Evolutionary conservation across 768 basidiomycete species (phyloP), one percentile per base, ranked within the genome.

Genomic region (Lactifluus rugatus): DNA sequence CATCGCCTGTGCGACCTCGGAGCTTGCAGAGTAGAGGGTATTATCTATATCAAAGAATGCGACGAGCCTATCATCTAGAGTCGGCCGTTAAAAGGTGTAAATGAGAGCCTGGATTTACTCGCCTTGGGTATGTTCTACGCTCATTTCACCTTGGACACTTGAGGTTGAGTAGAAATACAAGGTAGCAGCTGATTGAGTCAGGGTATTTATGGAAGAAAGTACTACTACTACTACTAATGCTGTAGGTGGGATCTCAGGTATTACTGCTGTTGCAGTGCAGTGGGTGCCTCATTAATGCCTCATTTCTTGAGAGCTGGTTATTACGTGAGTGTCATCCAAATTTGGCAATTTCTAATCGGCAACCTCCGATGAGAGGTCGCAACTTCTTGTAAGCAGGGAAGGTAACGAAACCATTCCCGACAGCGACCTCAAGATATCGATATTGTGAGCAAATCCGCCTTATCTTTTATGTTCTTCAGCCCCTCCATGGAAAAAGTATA

Each of bases 11-110:
- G 84, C 82, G 52, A 93, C 88, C 69, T 77, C 82, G 19, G 82
- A 75, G 64, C 79, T 84, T 0, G 87, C 81, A 8, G 89, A 87
- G 69, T 93, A 93, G 16, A 93, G 76, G 2, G 89, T 91, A 65
- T 93, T 92, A 70, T 93, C 91, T 58, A 93, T 89, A 67, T 92
- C 90, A 60, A 93, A 81, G 80, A 84, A 92, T 51, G 89, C 76
- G 49, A 90, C 71, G 60, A 70, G 70, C 14, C 83, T 80, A 39
- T 80, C 76, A 74, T 88, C 86, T 69, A 61, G 58, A 37, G 25
- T 11, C 13, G 14, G 65, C 45, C 62, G 37, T 26, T 34, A 52
- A 26, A 11, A 26, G 34, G 31, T 16, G 28, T 14, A 32, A 44
- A 34, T 14, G 8, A 19, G 1, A 17, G 21, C 19, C 21, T n/a